phyloP scores from a whole-genome alignment of 805 yeast genomes.

The Cyberlindnera euphorbiiphila region DNA sequence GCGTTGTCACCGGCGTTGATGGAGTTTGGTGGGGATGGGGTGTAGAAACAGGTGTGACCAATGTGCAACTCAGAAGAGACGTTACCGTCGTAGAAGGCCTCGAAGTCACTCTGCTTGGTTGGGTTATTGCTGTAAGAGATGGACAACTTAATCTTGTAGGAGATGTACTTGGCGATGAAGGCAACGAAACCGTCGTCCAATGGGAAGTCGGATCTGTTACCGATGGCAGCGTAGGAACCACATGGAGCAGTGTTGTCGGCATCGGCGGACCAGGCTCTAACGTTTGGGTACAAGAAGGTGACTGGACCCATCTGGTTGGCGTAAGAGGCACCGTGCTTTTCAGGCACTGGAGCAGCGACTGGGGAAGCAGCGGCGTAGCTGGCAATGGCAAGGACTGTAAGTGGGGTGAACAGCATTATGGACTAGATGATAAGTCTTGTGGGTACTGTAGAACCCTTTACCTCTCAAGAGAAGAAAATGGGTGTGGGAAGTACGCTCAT shows the following conservation, averaged over 20 bases:
- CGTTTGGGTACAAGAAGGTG: conserved; percentile 37
- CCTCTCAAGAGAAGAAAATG: neutral
- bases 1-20: conserved; percentile 39
- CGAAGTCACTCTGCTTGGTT: conserved; percentile 36
- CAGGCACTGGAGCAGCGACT: conserved; percentile 22
- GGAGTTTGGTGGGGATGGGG: conserved; percentile 39
- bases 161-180: conserved; percentile 38
- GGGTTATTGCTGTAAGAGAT: conserved; percentile 40
- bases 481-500: conserved; percentile 2
- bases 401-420: conserved; percentile 11
- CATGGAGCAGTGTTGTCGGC: conserved; percentile 44
- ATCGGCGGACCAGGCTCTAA: conserved; percentile 44
- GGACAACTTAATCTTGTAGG: conserved; percentile 37
- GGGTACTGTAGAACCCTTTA: neutral
- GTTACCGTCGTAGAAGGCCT: conserved; percentile 36
- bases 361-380: conserved; percentile 22
- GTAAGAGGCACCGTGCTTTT: conserved; percentile 28
- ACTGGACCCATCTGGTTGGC: conserved; percentile 28
- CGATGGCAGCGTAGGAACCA: conserved; percentile 34
- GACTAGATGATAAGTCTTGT: neutral
- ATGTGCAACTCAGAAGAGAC: conserved; percentile 37
- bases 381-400: conserved; percentile 19
- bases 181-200: conserved; percentile 45
- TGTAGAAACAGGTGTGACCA: conserved; percentile 44
- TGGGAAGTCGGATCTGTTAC: conserved; percentile 43